Evolutionary conservation across 257 asterid species (phyloP).

Genomic region (Sherardia arvensis): DNA sequence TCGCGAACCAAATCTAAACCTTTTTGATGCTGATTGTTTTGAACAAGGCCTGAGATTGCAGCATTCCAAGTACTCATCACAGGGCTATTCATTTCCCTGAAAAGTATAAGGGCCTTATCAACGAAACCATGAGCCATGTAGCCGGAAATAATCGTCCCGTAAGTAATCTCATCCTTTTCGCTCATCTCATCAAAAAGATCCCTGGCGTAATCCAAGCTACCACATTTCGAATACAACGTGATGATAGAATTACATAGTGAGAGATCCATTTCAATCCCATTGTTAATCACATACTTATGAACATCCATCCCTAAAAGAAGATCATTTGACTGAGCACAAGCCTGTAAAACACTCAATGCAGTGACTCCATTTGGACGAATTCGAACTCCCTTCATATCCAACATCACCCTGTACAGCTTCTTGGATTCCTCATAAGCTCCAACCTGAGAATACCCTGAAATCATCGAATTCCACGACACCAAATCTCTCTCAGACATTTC

Average conservation of each 20-base stretch:
- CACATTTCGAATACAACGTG: constrained; percentile 68
- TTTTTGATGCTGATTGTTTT: constrained; percentile 43
- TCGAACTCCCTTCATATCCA: constrained; percentile 26
- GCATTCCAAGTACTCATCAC: constrained; percentile 79
- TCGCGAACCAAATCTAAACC: constrained; percentile 39
- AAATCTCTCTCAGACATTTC: constrained; percentile 54
- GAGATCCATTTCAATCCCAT: constrained; percentile 48
- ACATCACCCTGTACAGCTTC: constrained; percentile 44
- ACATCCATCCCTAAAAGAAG: constrained; percentile 67
- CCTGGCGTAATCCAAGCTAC: constrained; percentile 71
- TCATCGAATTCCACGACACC: constrained; percentile 86
- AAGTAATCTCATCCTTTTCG: constrained; percentile 66
- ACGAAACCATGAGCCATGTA: constrained; percentile 78
- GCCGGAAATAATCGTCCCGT: constrained; percentile 67
- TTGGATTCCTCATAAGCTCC: constrained; percentile 67
- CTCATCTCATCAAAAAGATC: constrained; percentile 67
- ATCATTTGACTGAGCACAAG: constrained; percentile 74
- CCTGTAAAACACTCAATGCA: constrained; percentile 54
- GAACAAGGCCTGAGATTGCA: constrained; percentile 64
- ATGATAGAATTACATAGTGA: constrained; percentile 57
- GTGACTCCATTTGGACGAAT: constrained; percentile 57
- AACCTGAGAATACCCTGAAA: constrained; percentile 73
- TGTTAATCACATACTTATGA: constrained; percentile 48
- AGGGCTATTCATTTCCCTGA: constrained; percentile 41
- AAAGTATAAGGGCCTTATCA: constrained; percentile 46